Base-by-base conservation (phyloP, 305 asterid genomes). In the Salvia sclarea region DNA sequence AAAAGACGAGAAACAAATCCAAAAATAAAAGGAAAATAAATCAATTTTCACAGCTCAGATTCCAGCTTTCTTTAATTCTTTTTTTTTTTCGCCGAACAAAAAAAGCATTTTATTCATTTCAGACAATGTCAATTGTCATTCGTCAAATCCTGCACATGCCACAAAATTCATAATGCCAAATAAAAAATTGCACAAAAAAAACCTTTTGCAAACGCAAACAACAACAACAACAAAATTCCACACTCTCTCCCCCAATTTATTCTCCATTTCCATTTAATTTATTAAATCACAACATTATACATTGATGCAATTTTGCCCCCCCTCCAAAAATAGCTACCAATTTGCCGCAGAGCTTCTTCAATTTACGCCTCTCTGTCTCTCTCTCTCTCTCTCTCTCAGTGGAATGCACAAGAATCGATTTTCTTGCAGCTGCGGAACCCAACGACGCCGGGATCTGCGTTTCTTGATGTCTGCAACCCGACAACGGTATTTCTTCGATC, bases 371-470 rank as follows among this genome's bases (percentile, higher is more conserved):
- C 75, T 30, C 43, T 53, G 18, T 12, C 35, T 53, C 54, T 63
- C 69, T 66, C 83, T 70, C 59, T 24, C 73, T 70, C 69, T 66
- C 63, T 40, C 49, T 35, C 69, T 5, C 9, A 38, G 68, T 37
- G 67, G 69, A 66, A 68, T 75, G 80, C 82, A 57, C 81, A 62
- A 62, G 37, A 54, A 72, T 52, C 71, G 75, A 72, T 72, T 72
- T 72, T 58, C 55, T 24, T 69, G 67, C 61, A 64, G 65, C 71
- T 50, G 59, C 47, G 71, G 78, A 72, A 67, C 63, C 79, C 53
- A 75, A 41, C 74, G 70, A 61, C 79, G 75, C 78, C 61, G 84
- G 80, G 86, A 79, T 82, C 84, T 82, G 86, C 68, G 78, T 79
- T 76, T 76, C 75, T 74, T 60, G 75, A 63, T 60, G 76, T 68